phyloP scores from a whole-genome alignment of 78 protist species.

The Blattamonas nauphoetae region DNA sequence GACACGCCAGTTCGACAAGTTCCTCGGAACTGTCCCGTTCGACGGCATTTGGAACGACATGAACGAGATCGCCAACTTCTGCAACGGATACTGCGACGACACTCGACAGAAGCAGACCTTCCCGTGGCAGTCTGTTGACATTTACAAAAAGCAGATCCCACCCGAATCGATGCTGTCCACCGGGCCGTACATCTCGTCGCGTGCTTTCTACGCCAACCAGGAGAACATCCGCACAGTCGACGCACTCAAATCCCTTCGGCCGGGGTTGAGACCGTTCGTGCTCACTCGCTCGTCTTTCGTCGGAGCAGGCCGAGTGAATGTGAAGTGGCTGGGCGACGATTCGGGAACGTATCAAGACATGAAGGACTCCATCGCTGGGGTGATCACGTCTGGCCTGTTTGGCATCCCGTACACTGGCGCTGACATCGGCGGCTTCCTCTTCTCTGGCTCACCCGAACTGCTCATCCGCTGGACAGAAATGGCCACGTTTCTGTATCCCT shows the following conservation, averaged over 20 bases:
- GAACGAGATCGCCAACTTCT: slow-evolving; percentile 10
- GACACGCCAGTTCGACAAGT: not conserved
- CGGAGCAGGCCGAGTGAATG: not conserved
- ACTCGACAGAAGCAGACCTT: too few relatives aligned
- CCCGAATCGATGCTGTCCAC: too few relatives aligned
- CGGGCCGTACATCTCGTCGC: too few relatives aligned
- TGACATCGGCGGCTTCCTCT: slow-evolving; percentile 28
- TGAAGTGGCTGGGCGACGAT: slow-evolving; percentile 32
- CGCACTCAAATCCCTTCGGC: too few relatives aligned
- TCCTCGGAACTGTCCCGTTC: not conserved
- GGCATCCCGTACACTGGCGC: slow-evolving; percentile 20
- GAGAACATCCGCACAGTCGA: too few relatives aligned
- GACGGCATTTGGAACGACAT: not conserved
- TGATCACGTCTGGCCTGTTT: not conserved
- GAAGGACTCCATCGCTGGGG: not conserved
- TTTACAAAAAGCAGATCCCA: too few relatives aligned
- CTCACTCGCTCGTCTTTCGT: slow-evolving; percentile 22
- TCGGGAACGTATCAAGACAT: slow-evolving; percentile 16
- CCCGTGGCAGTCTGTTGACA: too few relatives aligned
- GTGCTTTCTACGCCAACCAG: too few relatives aligned
- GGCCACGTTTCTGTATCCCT: slow-evolving; percentile 22
- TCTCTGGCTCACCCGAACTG: slow-evolving; percentile 18
- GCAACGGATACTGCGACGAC: not conserved
- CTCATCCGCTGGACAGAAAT: slow-evolving; percentile 22
- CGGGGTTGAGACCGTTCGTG: slow-evolving; percentile 34